These are phyloP conservation scores for Pyrus bretschneideri DNA, from an alignment of 306 rosid genomes.

Conservation along the genomic window DNA sequence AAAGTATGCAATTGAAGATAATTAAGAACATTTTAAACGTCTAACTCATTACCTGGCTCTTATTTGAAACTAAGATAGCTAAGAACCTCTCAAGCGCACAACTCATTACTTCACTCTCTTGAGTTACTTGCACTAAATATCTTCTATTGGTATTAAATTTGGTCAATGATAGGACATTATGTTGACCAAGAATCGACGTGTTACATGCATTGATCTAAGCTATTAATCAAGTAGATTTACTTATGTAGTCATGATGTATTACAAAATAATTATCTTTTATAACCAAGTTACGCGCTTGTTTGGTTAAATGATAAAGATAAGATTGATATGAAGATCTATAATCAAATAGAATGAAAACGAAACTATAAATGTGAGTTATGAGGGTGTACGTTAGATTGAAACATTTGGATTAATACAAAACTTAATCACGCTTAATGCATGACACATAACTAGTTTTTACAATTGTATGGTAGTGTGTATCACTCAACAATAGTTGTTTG, in stretches of 20 bases:
- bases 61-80: neutral
- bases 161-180: too few species aligned
- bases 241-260: neutral
- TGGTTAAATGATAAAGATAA: neutral
- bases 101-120: too few species aligned
- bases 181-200: neutral
- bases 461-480: neutral
- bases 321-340: neutral
- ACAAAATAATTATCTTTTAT: rapidly evolving
- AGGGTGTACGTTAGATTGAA: neutral
- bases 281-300: neutral
- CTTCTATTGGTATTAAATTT: too few species aligned
- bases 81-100: too few species aligned
- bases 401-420: neutral
- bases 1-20: neutral
- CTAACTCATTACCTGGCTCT: too few species aligned
- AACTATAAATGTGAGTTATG: neutral
- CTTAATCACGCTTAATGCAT: neutral
- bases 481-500: neutral
- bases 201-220: neutral
- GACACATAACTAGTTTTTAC: neutral
- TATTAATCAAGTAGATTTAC: neutral
- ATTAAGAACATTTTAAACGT: too few species aligned
- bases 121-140: too few species aligned
- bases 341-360: neutral